These are phyloP conservation scores for Neurospora tetrasperma DNA, from an alignment of 495 filamentous ascomycete species.

Conservation along the genomic window DNA sequence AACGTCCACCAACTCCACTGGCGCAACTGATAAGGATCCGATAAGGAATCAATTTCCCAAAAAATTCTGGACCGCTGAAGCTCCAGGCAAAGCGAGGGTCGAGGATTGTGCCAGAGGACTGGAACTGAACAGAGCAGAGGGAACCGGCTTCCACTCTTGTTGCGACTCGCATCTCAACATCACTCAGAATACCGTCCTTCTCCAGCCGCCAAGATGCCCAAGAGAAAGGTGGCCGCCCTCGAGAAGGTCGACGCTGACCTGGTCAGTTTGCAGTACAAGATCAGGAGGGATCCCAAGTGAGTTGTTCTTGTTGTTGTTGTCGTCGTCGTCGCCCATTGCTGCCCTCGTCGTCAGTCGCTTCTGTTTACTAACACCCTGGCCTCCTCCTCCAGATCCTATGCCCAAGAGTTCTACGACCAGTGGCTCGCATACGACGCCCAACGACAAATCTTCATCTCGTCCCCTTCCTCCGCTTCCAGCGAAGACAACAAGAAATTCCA, in stretches of 20 bases:
- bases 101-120: neutral
- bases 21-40: neutral
- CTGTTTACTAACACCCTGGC: neutral
- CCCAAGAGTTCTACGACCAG: slow-evolving; percentile 76
- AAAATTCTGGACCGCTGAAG: neutral
- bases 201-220: slow-evolving; percentile 48
- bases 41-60: neutral
- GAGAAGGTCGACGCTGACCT: slow-evolving; percentile 93
- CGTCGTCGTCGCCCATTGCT: neutral
- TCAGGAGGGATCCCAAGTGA: slow-evolving; percentile 70
- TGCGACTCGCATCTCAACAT: neutral
- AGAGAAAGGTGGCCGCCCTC: slow-evolving; percentile 78
- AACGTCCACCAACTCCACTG: neutral
- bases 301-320: slow-evolving; percentile 6
- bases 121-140: neutral
- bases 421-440: slow-evolving; percentile 88
- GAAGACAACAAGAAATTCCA: slow-evolving; percentile 69
- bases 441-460: slow-evolving; percentile 77
- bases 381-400: slow-evolving; percentile 52
- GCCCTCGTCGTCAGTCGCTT: neutral
- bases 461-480: slow-evolving; percentile 64
- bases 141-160: neutral
- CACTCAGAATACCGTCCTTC: neutral
- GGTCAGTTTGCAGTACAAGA: slow-evolving; percentile 81
- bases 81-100: neutral